phyloP scores from a whole-genome alignment of 2,329 filamentous ascomycete species.

The Sphaerulina populicola region DNA sequence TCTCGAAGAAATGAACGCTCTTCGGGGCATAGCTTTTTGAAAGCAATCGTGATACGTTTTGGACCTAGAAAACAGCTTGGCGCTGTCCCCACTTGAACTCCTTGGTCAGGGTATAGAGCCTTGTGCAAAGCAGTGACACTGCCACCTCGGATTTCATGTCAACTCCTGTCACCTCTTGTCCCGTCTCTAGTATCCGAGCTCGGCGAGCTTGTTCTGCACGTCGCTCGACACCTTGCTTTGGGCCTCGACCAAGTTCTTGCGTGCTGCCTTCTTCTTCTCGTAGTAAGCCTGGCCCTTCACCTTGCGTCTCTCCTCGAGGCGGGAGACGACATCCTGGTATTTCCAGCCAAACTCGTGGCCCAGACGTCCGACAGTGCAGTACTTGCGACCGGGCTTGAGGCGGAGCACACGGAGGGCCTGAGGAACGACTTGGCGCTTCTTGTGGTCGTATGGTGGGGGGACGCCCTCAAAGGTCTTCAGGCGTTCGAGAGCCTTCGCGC shows the following conservation, averaged over 20 bases:
- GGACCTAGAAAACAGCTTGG: neutral
- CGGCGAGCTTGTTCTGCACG: slow-evolving; percentile 78
- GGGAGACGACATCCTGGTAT: slow-evolving; percentile 97
- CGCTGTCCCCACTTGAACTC: neutral
- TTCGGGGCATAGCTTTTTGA: slow-evolving; percentile 11
- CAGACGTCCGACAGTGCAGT: slow-evolving; percentile 97
- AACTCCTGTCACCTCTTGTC: slow-evolving; percentile 8
- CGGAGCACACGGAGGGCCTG: slow-evolving; percentile 94
- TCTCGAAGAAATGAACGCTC: slow-evolving; percentile 11
- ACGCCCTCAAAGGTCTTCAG: slow-evolving; percentile 99
- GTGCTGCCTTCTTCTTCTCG: slow-evolving; percentile 97
- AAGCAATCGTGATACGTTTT: slow-evolving; percentile 11
- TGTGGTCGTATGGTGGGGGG: slow-evolving; percentile 97
- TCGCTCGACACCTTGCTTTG: slow-evolving; percentile 85
- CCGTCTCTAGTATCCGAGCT: slow-evolving; percentile 73
- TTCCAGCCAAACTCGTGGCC: slow-evolving; percentile 99
- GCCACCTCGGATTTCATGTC: neutral
- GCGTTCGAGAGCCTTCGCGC: slow-evolving; percentile 91
- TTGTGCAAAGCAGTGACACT: slow-evolving; percentile 11
- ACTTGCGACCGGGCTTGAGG: slow-evolving; percentile 98
- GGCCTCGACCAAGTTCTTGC: slow-evolving; percentile 82
- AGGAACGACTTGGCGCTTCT: slow-evolving; percentile 99
- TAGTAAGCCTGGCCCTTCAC: slow-evolving; percentile 99
- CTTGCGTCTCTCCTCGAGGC: slow-evolving; percentile 99
- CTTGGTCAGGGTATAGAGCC: slow-evolving; percentile 1